These are phyloP conservation scores for Wickerhamomyces sp. DNA, from an alignment of 1,139 yeast genomes.

Conservation along the genomic window DNA sequence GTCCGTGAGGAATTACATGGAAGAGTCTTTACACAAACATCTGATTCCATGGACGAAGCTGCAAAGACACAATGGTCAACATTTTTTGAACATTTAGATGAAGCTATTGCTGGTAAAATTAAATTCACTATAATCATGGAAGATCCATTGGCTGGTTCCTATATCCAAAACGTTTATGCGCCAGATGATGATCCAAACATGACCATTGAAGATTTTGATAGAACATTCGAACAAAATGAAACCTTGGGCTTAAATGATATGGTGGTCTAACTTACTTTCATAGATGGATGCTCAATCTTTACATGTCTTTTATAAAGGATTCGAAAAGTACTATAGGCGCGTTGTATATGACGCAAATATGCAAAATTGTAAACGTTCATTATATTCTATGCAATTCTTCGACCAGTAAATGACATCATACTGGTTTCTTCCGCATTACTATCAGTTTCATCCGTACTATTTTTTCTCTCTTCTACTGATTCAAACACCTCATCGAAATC, in stretches of 20 bases:
- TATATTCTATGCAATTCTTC: background rate
- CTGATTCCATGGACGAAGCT: conserved; percentile 85
- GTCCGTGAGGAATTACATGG: conserved; percentile 85
- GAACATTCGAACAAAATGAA: conserved; percentile 85
- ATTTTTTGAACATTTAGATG: conserved; percentile 70
- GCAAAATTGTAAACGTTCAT: background rate
- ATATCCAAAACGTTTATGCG: conserved; percentile 95
- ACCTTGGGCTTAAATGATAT: conserved; percentile 88
- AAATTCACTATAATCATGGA: conserved; percentile 84
- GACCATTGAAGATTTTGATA: conserved; percentile 83
- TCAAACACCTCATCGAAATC: conserved; percentile 12
- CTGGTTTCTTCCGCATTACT: background rate
- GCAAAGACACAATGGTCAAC: conserved; percentile 75
- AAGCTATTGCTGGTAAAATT: conserved; percentile 79
- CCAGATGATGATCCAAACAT: conserved; percentile 98
- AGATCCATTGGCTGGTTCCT: conserved; percentile 93
- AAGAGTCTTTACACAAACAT: conserved; percentile 79
- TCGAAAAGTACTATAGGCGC: too few relatives aligned
- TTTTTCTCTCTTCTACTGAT: background rate
- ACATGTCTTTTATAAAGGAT: too few relatives aligned
- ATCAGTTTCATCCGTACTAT: background rate
- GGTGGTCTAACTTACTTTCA: conserved; percentile 28
- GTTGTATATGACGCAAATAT: too few relatives aligned
- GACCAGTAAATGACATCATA: background rate
- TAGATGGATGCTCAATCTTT: too few relatives aligned